phyloP scores from a whole-genome alignment of 768 basidiomycete genomes.

The Russula emetica region DNA sequence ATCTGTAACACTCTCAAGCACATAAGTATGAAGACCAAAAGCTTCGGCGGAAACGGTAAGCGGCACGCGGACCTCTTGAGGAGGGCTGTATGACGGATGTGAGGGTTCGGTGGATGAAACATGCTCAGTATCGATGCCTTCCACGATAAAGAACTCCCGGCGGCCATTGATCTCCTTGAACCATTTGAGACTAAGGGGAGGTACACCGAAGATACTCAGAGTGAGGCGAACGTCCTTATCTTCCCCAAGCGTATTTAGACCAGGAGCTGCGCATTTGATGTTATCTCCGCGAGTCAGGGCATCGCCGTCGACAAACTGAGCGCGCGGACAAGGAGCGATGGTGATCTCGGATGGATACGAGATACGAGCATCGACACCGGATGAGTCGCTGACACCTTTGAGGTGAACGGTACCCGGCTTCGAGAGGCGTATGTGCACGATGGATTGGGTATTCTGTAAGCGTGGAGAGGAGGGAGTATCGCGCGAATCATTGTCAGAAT shows the following conservation, averaged over 20 bases:
- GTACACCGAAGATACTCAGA: constrained; percentile 67
- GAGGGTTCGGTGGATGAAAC: constrained; percentile 33
- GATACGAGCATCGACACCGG: constrained; percentile 71
- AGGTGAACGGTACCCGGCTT: constrained; percentile 74
- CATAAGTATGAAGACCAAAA: constrained; percentile 66
- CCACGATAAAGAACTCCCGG: constrained; percentile 70
- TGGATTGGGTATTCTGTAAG: constrained; percentile 70
- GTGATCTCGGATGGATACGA: constrained; percentile 57
- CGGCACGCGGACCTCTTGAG: constrained; percentile 64
- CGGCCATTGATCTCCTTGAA: constrained; percentile 61
- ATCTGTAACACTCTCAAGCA: constrained; percentile 79
- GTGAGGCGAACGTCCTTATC: constrained; percentile 51
- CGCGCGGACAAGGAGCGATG: constrained; percentile 79
- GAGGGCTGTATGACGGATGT: constrained; percentile 32
- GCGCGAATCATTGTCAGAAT: constrained; percentile 17
- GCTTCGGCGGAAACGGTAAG: constrained; percentile 58
- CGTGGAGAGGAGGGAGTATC: constrained; percentile 37
- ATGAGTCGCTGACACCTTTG: constrained; percentile 66
- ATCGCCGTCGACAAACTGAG: constrained; percentile 52
- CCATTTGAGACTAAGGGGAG: constrained; percentile 76
- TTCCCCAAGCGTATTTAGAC: constrained; percentile 46
- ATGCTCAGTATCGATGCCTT: constrained; percentile 70
- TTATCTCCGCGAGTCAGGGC: constrained; percentile 41
- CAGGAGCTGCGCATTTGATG: constrained; percentile 51
- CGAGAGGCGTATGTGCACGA: constrained; percentile 65